Evolutionary conservation across 768 basidiomycete genomes (phyloP).

Genomic region (Rubroboletus pulcherrimus): DNA sequence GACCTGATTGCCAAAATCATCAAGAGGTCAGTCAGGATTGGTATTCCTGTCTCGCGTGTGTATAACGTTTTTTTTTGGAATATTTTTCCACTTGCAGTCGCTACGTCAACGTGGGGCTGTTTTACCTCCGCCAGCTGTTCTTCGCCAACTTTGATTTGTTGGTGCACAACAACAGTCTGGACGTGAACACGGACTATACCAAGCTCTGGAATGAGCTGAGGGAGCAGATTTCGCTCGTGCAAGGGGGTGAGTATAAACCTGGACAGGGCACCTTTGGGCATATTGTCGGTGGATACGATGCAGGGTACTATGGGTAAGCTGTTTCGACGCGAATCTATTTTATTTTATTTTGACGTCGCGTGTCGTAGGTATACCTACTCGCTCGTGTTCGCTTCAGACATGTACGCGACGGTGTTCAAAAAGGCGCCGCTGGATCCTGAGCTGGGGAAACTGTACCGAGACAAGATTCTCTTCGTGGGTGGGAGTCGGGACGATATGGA

Average conservation of each 20-base stretch:
- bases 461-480: conserved; percentile 66
- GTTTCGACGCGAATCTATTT: neutral
- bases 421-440: conserved; percentile 67
- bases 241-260: conserved; percentile 50
- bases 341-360: neutral
- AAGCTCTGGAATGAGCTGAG: conserved; percentile 72
- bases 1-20: conserved; percentile 75
- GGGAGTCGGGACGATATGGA: conserved; percentile 76
- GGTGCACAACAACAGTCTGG: conserved; percentile 38
- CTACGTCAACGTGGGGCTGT: conserved; percentile 80
- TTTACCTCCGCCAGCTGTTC: conserved; percentile 69
- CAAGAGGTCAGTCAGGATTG: conserved; percentile 49
- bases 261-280: conserved; percentile 78
- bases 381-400: conserved; percentile 57
- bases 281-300: conserved; percentile 71
- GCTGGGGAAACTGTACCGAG: conserved; percentile 65
- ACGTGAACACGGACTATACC: conserved; percentile 64
- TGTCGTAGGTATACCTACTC: conserved; percentile 63
- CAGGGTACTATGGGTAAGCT: conserved; percentile 58
- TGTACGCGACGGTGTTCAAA: conserved; percentile 76
- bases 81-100: conserved; percentile 36
- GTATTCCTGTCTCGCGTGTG: neutral
- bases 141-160: conserved; percentile 44
- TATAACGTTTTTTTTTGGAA: neutral
- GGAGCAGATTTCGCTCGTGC: conserved; percentile 66